Evolutionary conservation across 129 eudicot species (phyloP).

Genomic region (Logfia minima): DNA sequence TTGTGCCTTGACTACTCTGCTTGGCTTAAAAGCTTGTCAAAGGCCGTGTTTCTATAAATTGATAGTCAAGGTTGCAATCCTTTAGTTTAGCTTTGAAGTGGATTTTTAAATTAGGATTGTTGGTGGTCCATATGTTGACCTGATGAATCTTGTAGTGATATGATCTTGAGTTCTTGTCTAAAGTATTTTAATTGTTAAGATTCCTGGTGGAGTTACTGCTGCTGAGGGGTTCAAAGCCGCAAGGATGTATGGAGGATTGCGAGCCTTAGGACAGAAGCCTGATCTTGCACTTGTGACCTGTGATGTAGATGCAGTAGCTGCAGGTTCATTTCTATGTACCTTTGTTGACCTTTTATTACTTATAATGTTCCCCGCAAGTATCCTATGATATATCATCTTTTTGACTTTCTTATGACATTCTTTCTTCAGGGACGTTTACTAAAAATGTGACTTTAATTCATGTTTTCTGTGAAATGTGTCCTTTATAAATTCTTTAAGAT

Average conservation of each 20-base stretch:
- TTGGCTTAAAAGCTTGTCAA: background rate
- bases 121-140: slow-evolving; percentile 7
- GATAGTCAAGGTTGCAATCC: background rate
- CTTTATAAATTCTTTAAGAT: too few species aligned
- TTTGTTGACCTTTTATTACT: slow-evolving; percentile 4
- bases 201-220: slow-evolving; percentile 94
- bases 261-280: slow-evolving; percentile 91
- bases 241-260: slow-evolving; percentile 88
- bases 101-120: background rate
- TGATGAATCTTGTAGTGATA: background rate
- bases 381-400: background rate
- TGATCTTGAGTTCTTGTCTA: background rate
- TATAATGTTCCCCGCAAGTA: background rate
- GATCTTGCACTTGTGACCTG: slow-evolving; percentile 88
- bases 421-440: slow-evolving; percentile 74
- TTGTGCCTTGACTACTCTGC: background rate
- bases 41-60: background rate
- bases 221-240: slow-evolving; percentile 94
- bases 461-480: too few species aligned
- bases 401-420: slow-evolving; percentile 8
- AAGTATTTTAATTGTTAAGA: slow-evolving; percentile 40
- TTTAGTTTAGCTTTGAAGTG: background rate
- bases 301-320: slow-evolving; percentile 89
- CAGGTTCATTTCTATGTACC: slow-evolving; percentile 50
- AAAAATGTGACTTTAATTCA: too few species aligned